Base-by-base conservation (phyloP, 208 protist species). In the Sergeia podlipaevii region DNA sequence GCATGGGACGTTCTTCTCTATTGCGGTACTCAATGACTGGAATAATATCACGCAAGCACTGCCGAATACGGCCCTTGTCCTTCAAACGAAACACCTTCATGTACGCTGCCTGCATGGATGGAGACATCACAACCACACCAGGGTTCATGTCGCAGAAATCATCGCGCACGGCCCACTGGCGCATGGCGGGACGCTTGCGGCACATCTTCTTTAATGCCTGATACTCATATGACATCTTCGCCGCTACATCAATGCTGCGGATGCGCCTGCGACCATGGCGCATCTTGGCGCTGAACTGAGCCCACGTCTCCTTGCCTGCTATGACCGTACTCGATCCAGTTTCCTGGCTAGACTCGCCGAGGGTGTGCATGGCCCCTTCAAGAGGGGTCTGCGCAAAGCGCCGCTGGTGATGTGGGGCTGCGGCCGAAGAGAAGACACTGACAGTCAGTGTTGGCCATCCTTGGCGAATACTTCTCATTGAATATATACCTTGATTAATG, bases 161-260 rank as follows among this genome's bases (percentile, higher is more conserved):
- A 61, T 94, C 83, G 17, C 87, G 80, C 50, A 94, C 75, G 4
- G 71, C 65, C 78, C 83, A 94, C 71, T 94, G 87, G 45, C 87
- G 82, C 77, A 94, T 86, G n/a, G 79, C 64, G 4, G 87, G 87
- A 11, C 86, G 82, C 10, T 75, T 69, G 49, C 78, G 74, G 50
- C 84, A 95, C 80, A 90, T 89, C 58, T 86, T 91, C 62, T 91
- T 89, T 8, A 95, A 57, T 60, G 82, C 76, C 65, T 96, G 85
- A 54, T 97, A 95, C 61, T 97, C 91, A 71, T 96, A 97, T 27
- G 83, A 84, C 68, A 97, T 91, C 60, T 92, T 89, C 5, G 91
- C 70, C 8, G 89, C 91, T 7, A 93, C 65, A 44, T 95, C 91
- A 59, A 97, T 94, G 1, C 85, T 76, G 32, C 77, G 78, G 37